Evolutionary conservation across 2,329 filamentous ascomycete genomes (phyloP).

Genomic region (Arthrinium phaeospermum): DNA sequence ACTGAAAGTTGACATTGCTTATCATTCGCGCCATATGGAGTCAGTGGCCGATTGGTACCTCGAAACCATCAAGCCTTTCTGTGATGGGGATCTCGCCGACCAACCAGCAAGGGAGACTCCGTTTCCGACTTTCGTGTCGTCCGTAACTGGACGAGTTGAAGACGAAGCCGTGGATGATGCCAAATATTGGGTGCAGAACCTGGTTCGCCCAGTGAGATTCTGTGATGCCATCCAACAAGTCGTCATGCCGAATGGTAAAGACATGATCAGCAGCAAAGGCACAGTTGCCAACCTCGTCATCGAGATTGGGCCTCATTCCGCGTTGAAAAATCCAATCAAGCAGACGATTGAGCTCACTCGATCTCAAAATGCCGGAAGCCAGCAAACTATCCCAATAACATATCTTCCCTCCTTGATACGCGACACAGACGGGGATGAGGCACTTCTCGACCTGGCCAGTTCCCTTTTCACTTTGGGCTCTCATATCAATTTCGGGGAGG

Average conservation of each 20-base stretch:
- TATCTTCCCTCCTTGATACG: slow-evolving; percentile 10
- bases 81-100: not conserved
- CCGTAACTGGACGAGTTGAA: not conserved
- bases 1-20: slow-evolving; percentile 35
- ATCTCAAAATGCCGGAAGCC: not conserved
- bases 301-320: slow-evolving; percentile 36
- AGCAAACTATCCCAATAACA: not conserved
- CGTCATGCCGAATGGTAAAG: not conserved
- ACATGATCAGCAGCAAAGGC: slow-evolving; percentile 9
- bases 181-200: slow-evolving; percentile 44
- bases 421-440: not conserved
- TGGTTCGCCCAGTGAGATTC: slow-evolving; percentile 43
- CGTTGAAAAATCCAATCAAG: slow-evolving; percentile 42
- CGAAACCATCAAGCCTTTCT: slow-evolving; percentile 24
- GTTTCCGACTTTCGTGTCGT: slow-evolving; percentile 11
- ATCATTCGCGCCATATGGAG: slow-evolving; percentile 41
- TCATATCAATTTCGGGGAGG: slow-evolving; percentile 19
- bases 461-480: slow-evolving; percentile 23
- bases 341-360: slow-evolving; percentile 30
- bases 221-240: slow-evolving; percentile 33
- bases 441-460: slow-evolving; percentile 20
- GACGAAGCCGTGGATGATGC: slow-evolving; percentile 23
- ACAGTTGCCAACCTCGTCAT: slow-evolving; percentile 28
- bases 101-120: not conserved
- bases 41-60: slow-evolving; percentile 34